Base-by-base conservation (phyloP, 108 stramenopile genomes). In the Pseudonitzschia multiseries region DNA sequence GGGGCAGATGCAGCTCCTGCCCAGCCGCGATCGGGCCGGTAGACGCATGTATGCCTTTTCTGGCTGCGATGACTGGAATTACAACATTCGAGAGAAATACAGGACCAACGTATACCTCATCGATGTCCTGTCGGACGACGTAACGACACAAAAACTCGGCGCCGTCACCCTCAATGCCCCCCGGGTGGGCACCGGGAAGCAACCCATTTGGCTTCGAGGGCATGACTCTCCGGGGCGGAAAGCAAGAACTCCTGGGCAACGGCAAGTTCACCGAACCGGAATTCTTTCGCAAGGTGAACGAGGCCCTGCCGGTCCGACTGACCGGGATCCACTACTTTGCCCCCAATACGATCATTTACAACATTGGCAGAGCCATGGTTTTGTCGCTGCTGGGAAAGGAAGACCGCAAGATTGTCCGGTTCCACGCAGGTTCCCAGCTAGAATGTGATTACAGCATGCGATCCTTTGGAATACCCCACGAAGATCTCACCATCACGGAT, bases 21-120 rank as follows among this genome's bases (percentile, higher is more conserved):
- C 79, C 17, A 41, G 46, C 32, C 70, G 70, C 24, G 77, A 77
- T 48, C 62, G 54, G 2, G 61, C 61, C 1, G 77, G 77, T 0
- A 59, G 77, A 43, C 57, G 44, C n/a, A 40, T 77, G 26, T 56
- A 26, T 10, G 54, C 54, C 2, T 56, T 56, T 26, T 56, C 54
- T 22, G 54, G 54, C 24, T 56, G 54, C 54, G 54, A 56, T 10
- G 54, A 56, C 54, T 56, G 54, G 54, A 22, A 21, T 10, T 56
- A 20, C 24, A 56, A 22, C 54, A 56, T 56, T 24, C 13, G 54
- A 13, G 36, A 62, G 40, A 62, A 41, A 28, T 62, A 62, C 29
- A 33, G 61, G 0, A 29, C 31, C 36, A 62, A 33, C 32, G 32
- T 62, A 8, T 62, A 62, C 61, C 36, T 62, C 32, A 28, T 62